These are phyloP conservation scores for Paramecium sonneborni DNA, from an alignment of 73 alveolate genomes.

Conservation along the genomic window DNA sequence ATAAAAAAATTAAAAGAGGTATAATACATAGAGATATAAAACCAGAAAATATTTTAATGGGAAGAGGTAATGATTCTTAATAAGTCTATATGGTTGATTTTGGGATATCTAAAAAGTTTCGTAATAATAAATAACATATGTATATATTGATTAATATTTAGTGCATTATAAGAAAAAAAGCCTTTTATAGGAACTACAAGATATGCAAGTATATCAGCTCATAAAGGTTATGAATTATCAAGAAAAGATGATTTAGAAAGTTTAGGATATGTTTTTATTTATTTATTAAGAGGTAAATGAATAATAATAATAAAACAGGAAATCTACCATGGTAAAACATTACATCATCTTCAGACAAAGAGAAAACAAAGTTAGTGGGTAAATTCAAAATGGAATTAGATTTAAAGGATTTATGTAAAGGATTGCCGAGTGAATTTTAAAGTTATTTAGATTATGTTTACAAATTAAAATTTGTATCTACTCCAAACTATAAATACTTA, in stretches of 20 bases:
- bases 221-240: slow-evolving; percentile 86
- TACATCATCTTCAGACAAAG: slow-evolving; percentile 85
- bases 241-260: slow-evolving; percentile 86
- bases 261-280: slow-evolving; percentile 82
- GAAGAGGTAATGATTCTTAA: slow-evolving; percentile 69
- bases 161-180: slow-evolving; percentile 60
- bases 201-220: slow-evolving; percentile 81
- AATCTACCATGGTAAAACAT: slow-evolving; percentile 96
- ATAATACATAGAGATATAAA: slow-evolving; percentile 82
- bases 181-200: slow-evolving; percentile 80
- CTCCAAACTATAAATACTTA: slow-evolving; percentile 83
- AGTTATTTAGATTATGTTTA: slow-evolving; percentile 70
- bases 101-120: slow-evolving; percentile 84
- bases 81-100: slow-evolving; percentile 77
- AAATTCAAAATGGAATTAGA: slow-evolving; percentile 84
- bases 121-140: neutral
- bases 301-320: slow-evolving; percentile 71
- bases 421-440: slow-evolving; percentile 58
- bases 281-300: slow-evolving; percentile 76
- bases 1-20: slow-evolving; percentile 28
- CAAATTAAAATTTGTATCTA: slow-evolving; percentile 75
- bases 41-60: slow-evolving; percentile 84
- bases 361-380: slow-evolving; percentile 86
- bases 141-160: neutral
- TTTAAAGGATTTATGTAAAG: slow-evolving; percentile 84